phyloP scores from a whole-genome alignment of 2,329 filamentous ascomycete species.

The Pseudogymnoascus sp. region DNA sequence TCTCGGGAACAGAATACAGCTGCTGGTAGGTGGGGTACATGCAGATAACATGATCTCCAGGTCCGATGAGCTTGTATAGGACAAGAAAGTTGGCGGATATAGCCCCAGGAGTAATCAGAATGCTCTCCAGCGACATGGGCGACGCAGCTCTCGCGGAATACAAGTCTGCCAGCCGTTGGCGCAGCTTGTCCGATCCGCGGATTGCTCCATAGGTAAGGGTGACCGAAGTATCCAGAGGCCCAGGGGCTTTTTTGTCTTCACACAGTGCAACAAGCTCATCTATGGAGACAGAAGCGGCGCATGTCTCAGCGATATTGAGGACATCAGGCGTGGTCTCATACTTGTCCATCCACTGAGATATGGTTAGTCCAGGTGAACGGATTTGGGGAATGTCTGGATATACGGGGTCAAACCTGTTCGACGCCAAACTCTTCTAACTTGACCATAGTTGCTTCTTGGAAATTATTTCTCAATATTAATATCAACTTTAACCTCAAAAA shows the following conservation, averaged over 20 bases:
- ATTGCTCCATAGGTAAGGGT: slow-evolving; percentile 70
- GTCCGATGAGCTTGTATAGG: slow-evolving; percentile 64
- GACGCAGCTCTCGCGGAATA: slow-evolving; percentile 52
- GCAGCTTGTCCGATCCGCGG: slow-evolving; percentile 57
- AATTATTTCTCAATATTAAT: neutral
- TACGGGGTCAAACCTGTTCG: slow-evolving; percentile 9
- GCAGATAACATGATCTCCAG: slow-evolving; percentile 77
- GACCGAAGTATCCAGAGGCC: slow-evolving; percentile 46
- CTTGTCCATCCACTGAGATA: slow-evolving; percentile 54
- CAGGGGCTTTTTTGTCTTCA: slow-evolving; percentile 42
- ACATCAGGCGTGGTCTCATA: slow-evolving; percentile 51
- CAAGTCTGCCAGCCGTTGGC: slow-evolving; percentile 57
- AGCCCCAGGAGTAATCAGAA: slow-evolving; percentile 73
- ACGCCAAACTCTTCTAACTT: slow-evolving; percentile 35
- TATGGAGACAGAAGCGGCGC: slow-evolving; percentile 67
- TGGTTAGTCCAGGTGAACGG: slow-evolving; percentile 13
- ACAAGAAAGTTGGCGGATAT: slow-evolving; percentile 81
- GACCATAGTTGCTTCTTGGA: slow-evolving; percentile 31
- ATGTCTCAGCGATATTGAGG: slow-evolving; percentile 74
- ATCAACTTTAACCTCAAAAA: neutral
- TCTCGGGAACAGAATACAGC: slow-evolving; percentile 67
- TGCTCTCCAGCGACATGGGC: slow-evolving; percentile 50
- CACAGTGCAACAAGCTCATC: slow-evolving; percentile 57
- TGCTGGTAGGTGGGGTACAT: slow-evolving; percentile 86
- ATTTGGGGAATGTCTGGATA: neutral